Evolutionary conservation across 2,329 filamentous ascomycete genomes (phyloP).

Genomic region (Penicillium palitans): DNA sequence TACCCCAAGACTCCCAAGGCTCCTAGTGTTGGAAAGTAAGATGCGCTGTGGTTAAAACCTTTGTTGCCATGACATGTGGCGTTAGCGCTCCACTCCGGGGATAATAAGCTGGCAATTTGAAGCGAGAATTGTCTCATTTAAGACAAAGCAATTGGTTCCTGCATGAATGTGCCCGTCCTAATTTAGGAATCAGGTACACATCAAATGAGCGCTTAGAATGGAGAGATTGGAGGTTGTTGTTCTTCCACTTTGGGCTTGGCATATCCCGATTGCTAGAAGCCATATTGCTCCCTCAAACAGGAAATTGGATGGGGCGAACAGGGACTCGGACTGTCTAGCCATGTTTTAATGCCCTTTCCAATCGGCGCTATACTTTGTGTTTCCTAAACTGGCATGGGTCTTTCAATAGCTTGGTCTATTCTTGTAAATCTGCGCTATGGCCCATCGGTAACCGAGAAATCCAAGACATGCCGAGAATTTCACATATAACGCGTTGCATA

Average conservation of each 20-base stretch:
- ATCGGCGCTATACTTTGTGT: neutral
- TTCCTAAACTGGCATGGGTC: neutral
- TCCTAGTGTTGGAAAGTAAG: neutral
- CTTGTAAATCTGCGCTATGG: neutral
- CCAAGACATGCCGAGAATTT: neutral
- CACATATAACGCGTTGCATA: neutral
- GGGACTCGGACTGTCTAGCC: neutral
- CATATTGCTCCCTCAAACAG: neutral
- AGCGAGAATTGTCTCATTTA: constrained; percentile 2
- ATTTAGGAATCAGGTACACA: neutral
- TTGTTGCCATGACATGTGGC: constrained; percentile 2
- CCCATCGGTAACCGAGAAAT: neutral
- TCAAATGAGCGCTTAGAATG: neutral
- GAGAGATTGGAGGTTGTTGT: constrained; percentile 1
- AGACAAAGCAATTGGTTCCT: neutral
- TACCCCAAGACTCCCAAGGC: neutral
- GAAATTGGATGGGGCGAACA: neutral
- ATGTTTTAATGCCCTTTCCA: neutral
- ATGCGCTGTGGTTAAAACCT: neutral
- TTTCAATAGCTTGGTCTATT: constrained; percentile 4
- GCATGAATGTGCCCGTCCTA: neutral
- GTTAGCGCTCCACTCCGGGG: constrained; percentile 4
- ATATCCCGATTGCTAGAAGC: neutral
- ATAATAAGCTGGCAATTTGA: constrained; percentile 1
- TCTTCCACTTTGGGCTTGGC: constrained; percentile 3